Percentiles rank a stretch among this genome's conserved stretches.
Conservation (phyloP, 2,329 filamentous ascomycete species). For the Fusarium poae region DNA sequence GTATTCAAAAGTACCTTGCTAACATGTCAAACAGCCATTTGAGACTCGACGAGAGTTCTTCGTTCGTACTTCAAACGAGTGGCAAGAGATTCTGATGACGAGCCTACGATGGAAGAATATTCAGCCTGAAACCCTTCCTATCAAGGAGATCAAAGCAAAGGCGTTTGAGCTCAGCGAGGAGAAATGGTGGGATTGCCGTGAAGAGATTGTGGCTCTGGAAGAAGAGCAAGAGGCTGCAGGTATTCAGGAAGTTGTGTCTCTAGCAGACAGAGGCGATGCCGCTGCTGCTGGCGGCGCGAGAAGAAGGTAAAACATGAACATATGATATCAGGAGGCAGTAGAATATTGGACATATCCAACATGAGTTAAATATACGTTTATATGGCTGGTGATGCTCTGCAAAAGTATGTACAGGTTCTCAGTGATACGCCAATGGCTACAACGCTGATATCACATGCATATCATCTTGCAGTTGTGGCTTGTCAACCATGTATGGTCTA, state of each 20-base stretch:
- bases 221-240: slow-evolving; percentile 96
- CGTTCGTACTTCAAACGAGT: slow-evolving; percentile 84
- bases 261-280: slow-evolving; percentile 78
- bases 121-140: slow-evolving; percentile 74
- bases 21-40: slow-evolving; percentile 74
- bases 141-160: slow-evolving; percentile 93
- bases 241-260: slow-evolving; percentile 92
- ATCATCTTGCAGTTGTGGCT: not conserved
- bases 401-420: not conserved
- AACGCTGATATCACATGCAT: not conserved
- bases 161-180: slow-evolving; percentile 93
- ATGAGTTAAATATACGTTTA: not conserved
- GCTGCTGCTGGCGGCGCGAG: slow-evolving; percentile 54
- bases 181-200: slow-evolving; percentile 98
- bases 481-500: not conserved
- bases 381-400: not conserved
- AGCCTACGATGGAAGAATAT: slow-evolving; percentile 76
- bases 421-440: not conserved
- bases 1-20: not conserved
- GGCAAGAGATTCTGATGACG: slow-evolving; percentile 89
- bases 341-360: not conserved
- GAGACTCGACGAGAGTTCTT: slow-evolving; percentile 95
- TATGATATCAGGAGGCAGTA: not conserved
- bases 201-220: slow-evolving; percentile 91
- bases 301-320: slow-evolving; percentile 46